These are phyloP conservation scores for Meripilus lineatus DNA, from an alignment of 1,284 basidiomycete species.

Conservation along the genomic window DNA sequence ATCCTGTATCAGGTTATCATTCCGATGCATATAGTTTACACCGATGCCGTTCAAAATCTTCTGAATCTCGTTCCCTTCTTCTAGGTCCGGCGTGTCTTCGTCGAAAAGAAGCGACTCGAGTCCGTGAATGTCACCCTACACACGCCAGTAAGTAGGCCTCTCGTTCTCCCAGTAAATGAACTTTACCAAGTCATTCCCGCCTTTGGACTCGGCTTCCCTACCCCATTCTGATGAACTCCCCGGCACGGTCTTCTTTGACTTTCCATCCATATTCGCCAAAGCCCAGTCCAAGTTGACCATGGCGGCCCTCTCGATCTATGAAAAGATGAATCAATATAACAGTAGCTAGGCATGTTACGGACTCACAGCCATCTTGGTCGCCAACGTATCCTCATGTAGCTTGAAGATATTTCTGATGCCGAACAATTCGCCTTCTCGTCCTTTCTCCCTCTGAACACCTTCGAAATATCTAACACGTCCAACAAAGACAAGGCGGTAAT, in stretches of 20 bases:
- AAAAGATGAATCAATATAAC: not conserved
- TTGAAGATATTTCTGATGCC: conserved; percentile 80
- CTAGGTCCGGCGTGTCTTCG: conserved; percentile 37
- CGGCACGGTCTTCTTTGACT: conserved; percentile 26
- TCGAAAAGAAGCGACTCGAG: conserved; percentile 65
- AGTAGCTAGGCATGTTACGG: not conserved
- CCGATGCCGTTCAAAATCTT: conserved; percentile 55
- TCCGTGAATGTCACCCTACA: conserved; percentile 53
- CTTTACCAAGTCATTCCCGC: conserved; percentile 50
- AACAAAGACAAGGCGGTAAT: not conserved
- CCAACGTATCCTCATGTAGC: conserved; percentile 66
- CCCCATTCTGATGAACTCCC: conserved; percentile 36
- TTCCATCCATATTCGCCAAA: conserved; percentile 55
- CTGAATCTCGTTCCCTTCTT: conserved; percentile 43
- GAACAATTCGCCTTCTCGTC: conserved; percentile 75
- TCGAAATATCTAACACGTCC: conserved; percentile 59
- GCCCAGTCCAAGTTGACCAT: conserved; percentile 75
- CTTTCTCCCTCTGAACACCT: conserved; percentile 73
- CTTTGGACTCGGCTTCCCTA: conserved; percentile 48
- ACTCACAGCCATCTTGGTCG: conserved; percentile 68
- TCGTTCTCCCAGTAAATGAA: too few relatives aligned
- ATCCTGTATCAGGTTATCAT: conserved; percentile 64
- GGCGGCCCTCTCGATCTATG: conserved; percentile 71
- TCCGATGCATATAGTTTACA: conserved; percentile 65
- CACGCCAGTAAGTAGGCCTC: too few relatives aligned